These are phyloP conservation scores for Termitomyces sp. DNA, from an alignment of 768 basidiomycete genomes.

Conservation along the genomic window DNA sequence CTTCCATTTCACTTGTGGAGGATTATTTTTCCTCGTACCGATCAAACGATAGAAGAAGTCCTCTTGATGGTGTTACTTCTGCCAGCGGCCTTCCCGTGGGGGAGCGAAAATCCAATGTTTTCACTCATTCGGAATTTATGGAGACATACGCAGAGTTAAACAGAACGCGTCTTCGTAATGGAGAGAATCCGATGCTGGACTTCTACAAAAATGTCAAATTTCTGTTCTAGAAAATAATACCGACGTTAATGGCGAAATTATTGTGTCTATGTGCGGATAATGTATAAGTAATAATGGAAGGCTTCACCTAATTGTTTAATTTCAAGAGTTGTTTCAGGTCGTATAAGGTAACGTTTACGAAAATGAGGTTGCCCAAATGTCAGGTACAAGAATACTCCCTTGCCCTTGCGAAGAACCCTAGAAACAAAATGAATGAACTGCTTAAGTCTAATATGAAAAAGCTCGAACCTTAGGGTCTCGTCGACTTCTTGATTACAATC, in stretches of 20 bases:
- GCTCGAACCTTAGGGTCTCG: slow-evolving; percentile 62
- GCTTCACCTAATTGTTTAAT: slow-evolving; percentile 69
- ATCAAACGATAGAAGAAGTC: slow-evolving; percentile 50
- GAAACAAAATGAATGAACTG: neutral
- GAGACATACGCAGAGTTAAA: slow-evolving; percentile 74
- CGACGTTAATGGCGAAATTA: neutral
- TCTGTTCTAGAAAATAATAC: slow-evolving; percentile 49
- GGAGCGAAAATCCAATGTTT: slow-evolving; percentile 78
- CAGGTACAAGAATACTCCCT: slow-evolving; percentile 66
- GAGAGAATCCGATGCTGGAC: slow-evolving; percentile 84
- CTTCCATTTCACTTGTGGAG: slow-evolving; percentile 46
- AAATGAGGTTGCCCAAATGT: slow-evolving; percentile 92
- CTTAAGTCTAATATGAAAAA: neutral
- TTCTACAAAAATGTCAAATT: slow-evolving; percentile 95
- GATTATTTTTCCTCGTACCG: slow-evolving; percentile 70
- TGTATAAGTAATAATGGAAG: slow-evolving; percentile 78
- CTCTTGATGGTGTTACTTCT: slow-evolving; percentile 65
- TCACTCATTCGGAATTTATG: slow-evolving; percentile 86
- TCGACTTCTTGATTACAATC: slow-evolving; percentile 74
- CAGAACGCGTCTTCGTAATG: slow-evolving; percentile 66
- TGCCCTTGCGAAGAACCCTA: slow-evolving; percentile 59
- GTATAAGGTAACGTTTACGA: slow-evolving; percentile 58
- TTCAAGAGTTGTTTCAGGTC: slow-evolving; percentile 53
- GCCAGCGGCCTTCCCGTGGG: slow-evolving; percentile 76
- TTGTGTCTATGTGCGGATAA: slow-evolving; percentile 37